A percentile compares a stretch with the other conserved stretches of the same genome.
Evolutionary conservation across 257 asterid species (phyloP).

Genomic region (Capsicum chinense): DNA sequence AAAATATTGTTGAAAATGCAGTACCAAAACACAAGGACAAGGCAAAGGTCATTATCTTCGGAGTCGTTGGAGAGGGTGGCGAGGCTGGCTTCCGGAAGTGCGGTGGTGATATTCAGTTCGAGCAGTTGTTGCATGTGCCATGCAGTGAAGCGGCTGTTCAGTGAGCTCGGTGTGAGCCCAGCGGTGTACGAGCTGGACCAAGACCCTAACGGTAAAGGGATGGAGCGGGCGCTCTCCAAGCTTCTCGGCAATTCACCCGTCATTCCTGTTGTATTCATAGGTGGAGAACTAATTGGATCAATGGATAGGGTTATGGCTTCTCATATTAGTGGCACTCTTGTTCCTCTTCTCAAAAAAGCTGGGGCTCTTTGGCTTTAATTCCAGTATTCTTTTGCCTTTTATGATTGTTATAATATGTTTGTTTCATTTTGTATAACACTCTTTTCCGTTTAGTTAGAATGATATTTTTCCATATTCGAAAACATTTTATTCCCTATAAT

Average conservation of each 20-base stretch:
- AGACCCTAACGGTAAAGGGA: conserved; percentile 46
- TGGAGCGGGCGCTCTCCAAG: conserved; percentile 47
- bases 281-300: conserved; percentile 51
- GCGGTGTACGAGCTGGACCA: conserved; percentile 49
- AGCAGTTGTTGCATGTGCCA: conserved; percentile 60
- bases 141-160: conserved; percentile 52
- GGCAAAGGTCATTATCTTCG: conserved; percentile 21
- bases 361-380: conserved; percentile 59
- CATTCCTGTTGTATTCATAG: conserved; percentile 52
- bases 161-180: conserved; percentile 51
- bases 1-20: conserved; percentile 35
- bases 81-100: conserved; percentile 48
- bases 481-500: neutral
- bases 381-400: neutral
- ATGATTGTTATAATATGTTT: too few relatives aligned
- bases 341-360: conserved; percentile 52
- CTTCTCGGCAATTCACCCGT: conserved; percentile 43
- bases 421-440: neutral
- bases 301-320: conserved; percentile 59
- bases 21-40: conserved; percentile 29
- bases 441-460: neutral
- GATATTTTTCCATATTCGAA: neutral
- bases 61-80: conserved; percentile 49
- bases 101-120: conserved; percentile 52
- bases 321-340: conserved; percentile 52